Conservation (phyloP, 2,329 filamentous ascomycete species). For the Colletotrichum horii region DNA sequence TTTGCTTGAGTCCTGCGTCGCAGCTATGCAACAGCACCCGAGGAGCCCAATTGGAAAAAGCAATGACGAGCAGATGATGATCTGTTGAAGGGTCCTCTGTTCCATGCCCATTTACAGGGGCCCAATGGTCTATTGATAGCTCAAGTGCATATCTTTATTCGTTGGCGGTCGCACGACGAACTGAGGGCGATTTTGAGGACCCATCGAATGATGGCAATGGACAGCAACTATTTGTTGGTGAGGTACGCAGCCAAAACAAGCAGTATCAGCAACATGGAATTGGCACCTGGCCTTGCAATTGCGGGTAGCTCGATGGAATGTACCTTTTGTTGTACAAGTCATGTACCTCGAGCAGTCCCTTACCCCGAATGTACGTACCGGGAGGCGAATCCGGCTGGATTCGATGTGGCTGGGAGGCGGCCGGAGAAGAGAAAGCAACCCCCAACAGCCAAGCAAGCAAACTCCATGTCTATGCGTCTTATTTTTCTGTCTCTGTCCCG, state of each 20-base stretch:
- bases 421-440: background rate
- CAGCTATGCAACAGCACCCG: background rate
- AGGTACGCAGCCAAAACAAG: background rate
- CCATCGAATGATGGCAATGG: background rate
- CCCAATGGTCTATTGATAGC: background rate
- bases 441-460: background rate
- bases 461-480: background rate
- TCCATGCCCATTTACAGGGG: background rate
- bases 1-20: background rate
- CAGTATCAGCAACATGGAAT: background rate
- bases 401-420: slow-evolving; percentile 14
- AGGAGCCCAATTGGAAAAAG: background rate
- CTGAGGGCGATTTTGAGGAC: background rate
- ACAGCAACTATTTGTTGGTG: background rate
- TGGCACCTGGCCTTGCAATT: background rate
- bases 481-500: background rate
- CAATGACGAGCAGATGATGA: background rate
- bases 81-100: background rate
- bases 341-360: background rate
- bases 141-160: background rate
- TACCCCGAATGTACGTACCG: background rate
- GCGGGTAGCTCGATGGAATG: background rate
- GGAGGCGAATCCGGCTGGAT: background rate
- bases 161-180: background rate
- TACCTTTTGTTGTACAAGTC: background rate